A percentile compares a stretch with the other conserved stretches of the same genome.
These are phyloP conservation scores for Auricularia sp. DNA, from an alignment of 768 basidiomycete genomes.

Conservation along the genomic window DNA sequence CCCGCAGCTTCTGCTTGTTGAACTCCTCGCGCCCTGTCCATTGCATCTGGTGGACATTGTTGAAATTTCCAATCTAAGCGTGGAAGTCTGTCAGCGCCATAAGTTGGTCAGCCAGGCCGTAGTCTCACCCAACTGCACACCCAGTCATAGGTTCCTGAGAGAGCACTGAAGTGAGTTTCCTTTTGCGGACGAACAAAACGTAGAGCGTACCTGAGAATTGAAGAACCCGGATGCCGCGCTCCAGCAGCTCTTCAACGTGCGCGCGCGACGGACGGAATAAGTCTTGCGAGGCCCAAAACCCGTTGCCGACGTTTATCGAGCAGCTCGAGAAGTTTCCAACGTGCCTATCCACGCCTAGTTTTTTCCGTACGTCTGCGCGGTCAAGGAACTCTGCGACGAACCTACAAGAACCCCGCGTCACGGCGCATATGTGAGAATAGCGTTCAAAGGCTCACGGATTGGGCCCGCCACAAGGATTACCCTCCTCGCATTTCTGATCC, in stretches of 20 bases:
- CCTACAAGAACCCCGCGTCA: constrained; percentile 25
- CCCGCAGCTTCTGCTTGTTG: constrained; percentile 14
- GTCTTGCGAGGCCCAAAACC: constrained; percentile 41
- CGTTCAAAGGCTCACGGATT: neutral
- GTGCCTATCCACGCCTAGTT: constrained; percentile 35
- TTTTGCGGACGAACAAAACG: neutral
- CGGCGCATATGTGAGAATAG: neutral
- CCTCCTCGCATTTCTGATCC: constrained; percentile 17
- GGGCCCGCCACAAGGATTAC: neutral
- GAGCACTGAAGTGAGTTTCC: neutral
- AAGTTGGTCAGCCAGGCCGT: neutral
- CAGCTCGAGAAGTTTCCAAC: constrained; percentile 48
- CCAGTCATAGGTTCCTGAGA: neutral
- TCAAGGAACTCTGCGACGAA: constrained; percentile 39
- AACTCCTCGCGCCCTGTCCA: constrained; percentile 25
- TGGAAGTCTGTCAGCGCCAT: neutral
- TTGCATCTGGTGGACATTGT: constrained; percentile 6
- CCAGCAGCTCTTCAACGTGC: constrained; percentile 59
- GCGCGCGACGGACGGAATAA: neutral
- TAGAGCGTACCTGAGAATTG: constrained; percentile 47
- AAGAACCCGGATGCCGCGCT: constrained; percentile 63
- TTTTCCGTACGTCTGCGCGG: constrained; percentile 29
- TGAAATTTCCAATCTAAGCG: neutral
- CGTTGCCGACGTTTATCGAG: constrained; percentile 35
- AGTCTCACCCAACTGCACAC: neutral